Evolutionary conservation across 345 rosid genomes (phyloP).

Genomic region (Populus euphratica): DNA sequence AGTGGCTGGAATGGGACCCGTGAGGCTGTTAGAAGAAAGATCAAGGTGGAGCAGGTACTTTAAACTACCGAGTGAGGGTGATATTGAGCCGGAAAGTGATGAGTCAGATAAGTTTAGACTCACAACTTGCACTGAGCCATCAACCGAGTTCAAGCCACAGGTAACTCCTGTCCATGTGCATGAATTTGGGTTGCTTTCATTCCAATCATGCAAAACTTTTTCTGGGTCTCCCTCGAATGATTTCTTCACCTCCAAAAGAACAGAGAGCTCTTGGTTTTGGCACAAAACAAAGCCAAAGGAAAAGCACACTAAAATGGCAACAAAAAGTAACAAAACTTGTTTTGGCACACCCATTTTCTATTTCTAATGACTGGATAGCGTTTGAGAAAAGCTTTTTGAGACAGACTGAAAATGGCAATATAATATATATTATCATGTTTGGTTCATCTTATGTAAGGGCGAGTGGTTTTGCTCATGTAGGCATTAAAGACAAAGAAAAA

Average conservation of each 20-base stretch:
- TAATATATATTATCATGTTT: neutral
- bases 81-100: conserved; percentile 59
- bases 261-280: conserved; percentile 33
- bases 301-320: conserved; percentile 26
- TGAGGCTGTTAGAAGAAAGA: conserved; percentile 75
- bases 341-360: conserved; percentile 1
- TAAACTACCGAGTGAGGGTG: conserved; percentile 62
- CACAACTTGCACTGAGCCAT: conserved; percentile 37
- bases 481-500: neutral
- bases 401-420: neutral
- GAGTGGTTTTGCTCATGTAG: neutral
- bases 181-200: conserved; percentile 37
- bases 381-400: no score
- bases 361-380: neutral
- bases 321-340: neutral
- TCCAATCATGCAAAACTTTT: conserved; percentile 56
- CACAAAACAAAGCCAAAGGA: conserved; percentile 18
- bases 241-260: conserved; percentile 57
- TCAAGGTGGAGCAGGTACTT: conserved; percentile 80
- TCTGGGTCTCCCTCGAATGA: conserved; percentile 37
- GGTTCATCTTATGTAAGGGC: neutral
- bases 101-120: conserved; percentile 62
- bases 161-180: conserved; percentile 75
- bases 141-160: conserved; percentile 38
- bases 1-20: conserved; percentile 83